A percentile compares a stretch with the other conserved stretches of the same genome.
Evolutionary conservation across 768 basidiomycete species (phyloP).

Genomic region (Calocybe cyanea): DNA sequence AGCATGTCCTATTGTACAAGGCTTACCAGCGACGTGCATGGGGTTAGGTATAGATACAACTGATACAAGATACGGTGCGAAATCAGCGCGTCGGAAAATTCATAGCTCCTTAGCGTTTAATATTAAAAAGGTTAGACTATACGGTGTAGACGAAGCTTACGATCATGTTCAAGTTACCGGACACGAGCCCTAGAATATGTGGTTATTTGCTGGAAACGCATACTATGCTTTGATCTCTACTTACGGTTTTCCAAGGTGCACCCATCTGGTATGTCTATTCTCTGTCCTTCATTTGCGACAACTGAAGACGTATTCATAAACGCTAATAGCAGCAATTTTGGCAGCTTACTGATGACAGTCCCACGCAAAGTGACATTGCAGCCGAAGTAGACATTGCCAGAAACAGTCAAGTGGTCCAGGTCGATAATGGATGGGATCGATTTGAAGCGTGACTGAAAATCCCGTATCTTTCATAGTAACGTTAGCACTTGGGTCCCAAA

Average conservation of each 20-base stretch:
- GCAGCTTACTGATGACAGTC: slow-evolving; percentile 60
- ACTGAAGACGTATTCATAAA: slow-evolving; percentile 21
- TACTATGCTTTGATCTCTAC: slow-evolving; percentile 2
- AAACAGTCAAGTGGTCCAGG: slow-evolving; percentile 79
- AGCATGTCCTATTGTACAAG: too few species aligned
- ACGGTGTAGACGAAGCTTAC: slow-evolving; percentile 26
- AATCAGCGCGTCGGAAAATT: neutral
- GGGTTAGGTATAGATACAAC: too few species aligned
- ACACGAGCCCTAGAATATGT: slow-evolving; percentile 55
- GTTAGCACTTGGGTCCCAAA: slow-evolving; percentile 27
- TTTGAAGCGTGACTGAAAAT: slow-evolving; percentile 81
- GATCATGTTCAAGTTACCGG: slow-evolving; percentile 74
- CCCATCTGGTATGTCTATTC: slow-evolving; percentile 66
- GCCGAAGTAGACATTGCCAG: slow-evolving; percentile 75
- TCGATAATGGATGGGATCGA: slow-evolving; percentile 75
- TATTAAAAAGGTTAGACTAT: too few species aligned
- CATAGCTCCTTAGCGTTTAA: slow-evolving; percentile 10
- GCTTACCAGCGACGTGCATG: too few species aligned
- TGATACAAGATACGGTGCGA: too few species aligned
- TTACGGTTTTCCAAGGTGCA: slow-evolving; percentile 57
- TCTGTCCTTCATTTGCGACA: slow-evolving; percentile 60
- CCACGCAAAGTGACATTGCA: slow-evolving; percentile 69
- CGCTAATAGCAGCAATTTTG: neutral
- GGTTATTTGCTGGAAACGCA: neutral
- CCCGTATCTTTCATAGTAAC: slow-evolving; percentile 36